Evolutionary conservation across 2,329 filamentous ascomycete genomes (phyloP).

Genomic region (Colletotrichum acutatum): DNA sequence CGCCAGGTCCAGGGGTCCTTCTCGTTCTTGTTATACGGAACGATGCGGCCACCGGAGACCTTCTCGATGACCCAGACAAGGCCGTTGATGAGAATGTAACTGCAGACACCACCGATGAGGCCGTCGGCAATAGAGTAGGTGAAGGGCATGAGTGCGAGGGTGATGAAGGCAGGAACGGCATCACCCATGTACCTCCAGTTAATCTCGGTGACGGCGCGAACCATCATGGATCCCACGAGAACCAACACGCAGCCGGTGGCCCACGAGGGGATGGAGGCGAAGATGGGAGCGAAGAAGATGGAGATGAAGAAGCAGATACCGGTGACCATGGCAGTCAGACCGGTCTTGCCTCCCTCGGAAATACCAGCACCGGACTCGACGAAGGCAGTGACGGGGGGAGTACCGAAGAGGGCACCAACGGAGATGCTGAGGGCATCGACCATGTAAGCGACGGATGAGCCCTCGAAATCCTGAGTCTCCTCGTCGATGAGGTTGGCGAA

Average conservation of each 20-base stretch:
- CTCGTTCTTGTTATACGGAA: slow-evolving; percentile 78
- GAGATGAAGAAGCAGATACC: slow-evolving; percentile 88
- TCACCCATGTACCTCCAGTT: slow-evolving; percentile 92
- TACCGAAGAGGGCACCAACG: slow-evolving; percentile 81
- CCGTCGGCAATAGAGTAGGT: slow-evolving; percentile 91
- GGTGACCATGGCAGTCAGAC: slow-evolving; percentile 82
- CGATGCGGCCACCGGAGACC: slow-evolving; percentile 74
- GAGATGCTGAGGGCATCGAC: slow-evolving; percentile 84
- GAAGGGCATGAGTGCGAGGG: slow-evolving; percentile 88
- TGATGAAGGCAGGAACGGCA: slow-evolving; percentile 85
- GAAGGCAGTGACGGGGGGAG: slow-evolving; percentile 85
- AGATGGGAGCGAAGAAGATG: slow-evolving; percentile 91
- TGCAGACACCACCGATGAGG: slow-evolving; percentile 82
- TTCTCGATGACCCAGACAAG: slow-evolving; percentile 76
- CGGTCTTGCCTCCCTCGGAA: slow-evolving; percentile 86
- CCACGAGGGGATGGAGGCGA: slow-evolving; percentile 89
- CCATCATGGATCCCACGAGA: slow-evolving; percentile 90
- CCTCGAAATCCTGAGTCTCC: slow-evolving; percentile 87
- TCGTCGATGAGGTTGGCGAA: slow-evolving; percentile 85
- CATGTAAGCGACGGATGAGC: slow-evolving; percentile 84
- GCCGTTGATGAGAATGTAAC: slow-evolving; percentile 81
- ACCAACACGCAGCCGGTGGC: slow-evolving; percentile 90
- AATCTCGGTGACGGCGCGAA: slow-evolving; percentile 80
- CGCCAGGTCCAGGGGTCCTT: slow-evolving; percentile 86
- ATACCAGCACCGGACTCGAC: slow-evolving; percentile 92